These are phyloP conservation scores for Antitrichia curtipendula DNA, from an alignment of 225 moss, liverwort and hornwort genomes.

Conservation along the genomic window DNA sequence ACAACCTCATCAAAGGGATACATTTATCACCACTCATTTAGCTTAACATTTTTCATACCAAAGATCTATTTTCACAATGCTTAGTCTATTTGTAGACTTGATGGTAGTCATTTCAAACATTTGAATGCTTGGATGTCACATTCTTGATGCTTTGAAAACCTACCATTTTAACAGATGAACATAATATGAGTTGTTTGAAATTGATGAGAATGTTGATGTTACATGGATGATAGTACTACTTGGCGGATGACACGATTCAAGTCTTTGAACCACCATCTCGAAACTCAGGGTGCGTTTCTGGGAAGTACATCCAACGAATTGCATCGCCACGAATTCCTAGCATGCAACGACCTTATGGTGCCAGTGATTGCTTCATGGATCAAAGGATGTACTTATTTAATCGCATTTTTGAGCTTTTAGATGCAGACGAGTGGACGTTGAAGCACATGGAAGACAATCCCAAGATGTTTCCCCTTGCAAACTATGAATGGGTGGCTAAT, in stretches of 20 bases:
- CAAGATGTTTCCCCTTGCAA: slow-evolving; percentile 35
- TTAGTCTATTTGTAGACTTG: neutral
- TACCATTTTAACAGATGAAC: neutral
- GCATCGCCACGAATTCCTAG: slow-evolving; percentile 36
- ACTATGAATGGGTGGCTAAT: slow-evolving; percentile 48
- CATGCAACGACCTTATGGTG: slow-evolving; percentile 24
- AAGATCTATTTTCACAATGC: neutral
- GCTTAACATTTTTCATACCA: neutral
- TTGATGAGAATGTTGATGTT: neutral
- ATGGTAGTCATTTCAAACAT: no score
- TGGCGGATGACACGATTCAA: slow-evolving; percentile 62
- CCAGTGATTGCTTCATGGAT: slow-evolving; percentile 59
- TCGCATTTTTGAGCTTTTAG: slow-evolving; percentile 50
- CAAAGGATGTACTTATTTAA: slow-evolving; percentile 42
- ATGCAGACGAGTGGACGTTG: slow-evolving; percentile 87
- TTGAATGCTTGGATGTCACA: rapidly evolving
- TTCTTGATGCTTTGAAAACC: rapidly evolving
- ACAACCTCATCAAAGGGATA: rapidly evolving
- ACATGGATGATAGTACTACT: slow-evolving; percentile 26
- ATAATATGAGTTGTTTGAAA: neutral
- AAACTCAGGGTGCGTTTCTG: slow-evolving; percentile 61
- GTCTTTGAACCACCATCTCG: slow-evolving; percentile 74
- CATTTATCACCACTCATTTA: neutral
- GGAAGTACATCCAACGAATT: slow-evolving; percentile 63
- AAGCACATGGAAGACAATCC: slow-evolving; percentile 78